Percentiles rank a stretch among this genome's conserved stretches.
These are phyloP conservation scores for Alloteropsis semialata DNA, from an alignment of 176 grass and related monocot genomes.

Conservation along the genomic window DNA sequence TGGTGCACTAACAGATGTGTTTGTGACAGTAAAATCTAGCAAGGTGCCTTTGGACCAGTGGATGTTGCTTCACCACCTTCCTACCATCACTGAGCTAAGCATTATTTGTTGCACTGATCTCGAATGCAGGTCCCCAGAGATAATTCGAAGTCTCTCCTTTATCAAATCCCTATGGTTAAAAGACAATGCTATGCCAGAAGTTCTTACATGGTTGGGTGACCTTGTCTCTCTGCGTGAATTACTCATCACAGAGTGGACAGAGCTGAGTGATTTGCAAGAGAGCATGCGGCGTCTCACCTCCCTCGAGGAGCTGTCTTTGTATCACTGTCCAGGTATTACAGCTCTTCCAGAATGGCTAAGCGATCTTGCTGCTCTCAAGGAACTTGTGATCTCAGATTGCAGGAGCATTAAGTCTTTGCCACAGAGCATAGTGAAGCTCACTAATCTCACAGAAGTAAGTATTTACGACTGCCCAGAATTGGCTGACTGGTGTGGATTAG, in stretches of 20 bases:
- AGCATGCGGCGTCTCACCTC: background rate
- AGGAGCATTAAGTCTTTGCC: background rate
- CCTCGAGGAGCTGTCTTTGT: background rate
- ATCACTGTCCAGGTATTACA: background rate
- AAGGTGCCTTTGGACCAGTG: background rate
- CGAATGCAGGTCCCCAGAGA: background rate
- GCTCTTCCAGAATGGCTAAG: background rate
- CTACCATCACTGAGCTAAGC: background rate
- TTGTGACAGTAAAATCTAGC: background rate
- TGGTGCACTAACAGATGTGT: background rate
- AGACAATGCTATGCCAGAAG: background rate
- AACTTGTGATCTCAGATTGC: background rate
- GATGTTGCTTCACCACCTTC: background rate
- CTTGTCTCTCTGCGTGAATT: background rate
- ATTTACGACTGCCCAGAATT: background rate
- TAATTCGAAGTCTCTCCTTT: background rate
- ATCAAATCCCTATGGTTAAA: background rate
- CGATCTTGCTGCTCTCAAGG: background rate
- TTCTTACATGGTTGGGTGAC: background rate
- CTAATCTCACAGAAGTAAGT: background rate
- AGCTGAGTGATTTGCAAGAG: background rate
- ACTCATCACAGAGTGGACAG: background rate
- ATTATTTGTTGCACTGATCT: background rate
- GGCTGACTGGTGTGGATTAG: background rate
- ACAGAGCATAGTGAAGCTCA: background rate